phyloP scores from a whole-genome alignment of 306 rosid genomes.

The Pterocarpus santalinus region DNA sequence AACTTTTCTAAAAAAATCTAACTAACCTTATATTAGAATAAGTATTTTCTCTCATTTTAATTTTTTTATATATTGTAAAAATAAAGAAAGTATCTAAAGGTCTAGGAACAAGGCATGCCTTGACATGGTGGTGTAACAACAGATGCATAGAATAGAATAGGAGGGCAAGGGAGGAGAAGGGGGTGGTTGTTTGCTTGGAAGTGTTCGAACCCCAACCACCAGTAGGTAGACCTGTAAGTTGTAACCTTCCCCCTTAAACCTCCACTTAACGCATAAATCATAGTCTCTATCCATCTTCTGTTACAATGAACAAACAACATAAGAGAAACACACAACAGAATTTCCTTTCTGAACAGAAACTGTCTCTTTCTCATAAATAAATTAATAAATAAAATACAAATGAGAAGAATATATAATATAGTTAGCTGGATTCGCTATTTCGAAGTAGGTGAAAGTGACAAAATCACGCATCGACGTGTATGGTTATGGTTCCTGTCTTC shows the following conservation, averaged over 20 bases:
- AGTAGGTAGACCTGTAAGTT: conserved; percentile 84
- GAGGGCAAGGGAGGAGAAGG: conserved; percentile 16
- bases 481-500: conserved; percentile 41
- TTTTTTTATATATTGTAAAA: too few species aligned
- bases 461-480: conserved; percentile 53
- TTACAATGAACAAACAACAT: neutral
- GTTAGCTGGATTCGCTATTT: conserved; percentile 51
- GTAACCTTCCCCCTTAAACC: conserved; percentile 54
- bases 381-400: neutral
- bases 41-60: too few species aligned
- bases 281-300: conserved; percentile 9
- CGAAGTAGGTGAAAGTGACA: conserved; percentile 60
- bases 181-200: conserved; percentile 82
- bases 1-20: too few species aligned
- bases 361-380: conserved; percentile 30
- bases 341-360: conserved; percentile 22
- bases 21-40: too few species aligned
- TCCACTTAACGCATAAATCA: conserved; percentile 63
- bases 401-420: neutral
- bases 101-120: neutral
- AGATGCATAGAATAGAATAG: neutral
- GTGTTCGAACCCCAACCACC: conserved; percentile 81
- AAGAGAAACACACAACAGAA: neutral
- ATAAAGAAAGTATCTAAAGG: neutral
- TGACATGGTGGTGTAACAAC: neutral